Percentiles rank a stretch among this genome's conserved stretches.
Conservation (phyloP, 2,329 filamentous ascomycete genomes). For the Fusarium burgessii region DNA sequence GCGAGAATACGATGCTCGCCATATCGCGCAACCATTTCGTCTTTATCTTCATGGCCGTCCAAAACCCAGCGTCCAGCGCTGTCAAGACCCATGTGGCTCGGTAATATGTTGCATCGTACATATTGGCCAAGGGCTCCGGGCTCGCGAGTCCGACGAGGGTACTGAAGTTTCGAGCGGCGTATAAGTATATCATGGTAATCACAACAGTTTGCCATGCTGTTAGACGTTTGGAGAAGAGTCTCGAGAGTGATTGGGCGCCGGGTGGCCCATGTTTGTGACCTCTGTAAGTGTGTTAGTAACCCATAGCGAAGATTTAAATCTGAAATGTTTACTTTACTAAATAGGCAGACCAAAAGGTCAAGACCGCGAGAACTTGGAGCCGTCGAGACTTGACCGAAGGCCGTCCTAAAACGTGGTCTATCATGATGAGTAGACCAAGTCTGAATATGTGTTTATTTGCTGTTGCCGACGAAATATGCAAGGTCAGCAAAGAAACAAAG, state of each 20-base stretch:
- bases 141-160: conserved; percentile 91
- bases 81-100: conserved; percentile 97
- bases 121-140: conserved; percentile 92
- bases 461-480: background rate
- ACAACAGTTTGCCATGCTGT: conserved; percentile 93
- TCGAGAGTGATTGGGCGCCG: conserved; percentile 76
- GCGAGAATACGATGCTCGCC: conserved; percentile 83
- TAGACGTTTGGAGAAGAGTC: conserved; percentile 74
- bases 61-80: conserved; percentile 94
- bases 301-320: background rate
- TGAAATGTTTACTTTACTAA: conserved; percentile 71
- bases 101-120: conserved; percentile 94
- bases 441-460: background rate
- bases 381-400: conserved; percentile 93
- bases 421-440: conserved; percentile 55
- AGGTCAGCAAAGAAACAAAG: conserved; percentile 16
- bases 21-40: conserved; percentile 83
- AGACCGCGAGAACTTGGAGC: conserved; percentile 89
- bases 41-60: conserved; percentile 95
- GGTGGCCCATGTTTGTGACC: conserved; percentile 92
- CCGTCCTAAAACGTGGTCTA: conserved; percentile 92
- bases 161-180: conserved; percentile 91
- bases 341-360: conserved; percentile 92
- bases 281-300: conserved; percentile 60
- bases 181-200: conserved; percentile 89